phyloP scores from a whole-genome alignment of 2,329 filamentous ascomycete genomes.

The Fusarium armeniacum region DNA sequence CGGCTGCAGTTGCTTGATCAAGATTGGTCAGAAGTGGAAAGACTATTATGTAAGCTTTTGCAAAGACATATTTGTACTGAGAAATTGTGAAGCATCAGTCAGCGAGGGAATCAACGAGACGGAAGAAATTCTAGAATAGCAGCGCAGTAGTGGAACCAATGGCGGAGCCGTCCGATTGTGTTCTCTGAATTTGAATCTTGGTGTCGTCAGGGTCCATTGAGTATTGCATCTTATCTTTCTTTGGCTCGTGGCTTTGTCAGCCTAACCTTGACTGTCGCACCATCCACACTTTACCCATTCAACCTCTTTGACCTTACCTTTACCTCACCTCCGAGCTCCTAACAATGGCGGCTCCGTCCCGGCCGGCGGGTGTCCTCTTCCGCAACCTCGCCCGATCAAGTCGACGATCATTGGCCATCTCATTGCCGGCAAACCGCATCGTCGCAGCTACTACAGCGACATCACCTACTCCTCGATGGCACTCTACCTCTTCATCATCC shows the following conservation, averaged over 20 bases:
- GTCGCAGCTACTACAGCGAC: slow-evolving; percentile 9
- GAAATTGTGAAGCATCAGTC: slow-evolving; percentile 50
- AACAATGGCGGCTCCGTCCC: slow-evolving; percentile 48
- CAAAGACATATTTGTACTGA: slow-evolving; percentile 26
- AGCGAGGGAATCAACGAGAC: slow-evolving; percentile 30
- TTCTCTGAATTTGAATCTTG: slow-evolving; percentile 17
- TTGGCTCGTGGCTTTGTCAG: slow-evolving; percentile 42
- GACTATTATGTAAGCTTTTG: slow-evolving; percentile 45
- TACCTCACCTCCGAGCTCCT: slow-evolving; percentile 18
- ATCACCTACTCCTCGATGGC: slow-evolving; percentile 33
- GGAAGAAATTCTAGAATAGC: slow-evolving; percentile 21
- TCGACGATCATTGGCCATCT: slow-evolving; percentile 20
- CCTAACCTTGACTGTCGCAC: slow-evolving; percentile 27
- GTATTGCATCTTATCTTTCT: slow-evolving; percentile 20
- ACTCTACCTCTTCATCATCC: slow-evolving; percentile 40
- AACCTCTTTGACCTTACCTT: slow-evolving; percentile 12
- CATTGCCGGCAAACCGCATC: slow-evolving; percentile 19
- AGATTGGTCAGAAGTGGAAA: slow-evolving; percentile 15
- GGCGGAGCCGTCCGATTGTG: slow-evolving; percentile 23
- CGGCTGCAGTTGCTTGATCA: slow-evolving; percentile 12
- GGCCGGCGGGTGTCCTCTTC: slow-evolving; percentile 42
- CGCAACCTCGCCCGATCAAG: slow-evolving; percentile 38
- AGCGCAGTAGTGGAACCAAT: slow-evolving; percentile 37
- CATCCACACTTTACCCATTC: slow-evolving; percentile 33
- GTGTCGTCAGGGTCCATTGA: slow-evolving; percentile 17